Conservation (phyloP, 768 basidiomycete species). For the Lyophyllum decastes region DNA sequence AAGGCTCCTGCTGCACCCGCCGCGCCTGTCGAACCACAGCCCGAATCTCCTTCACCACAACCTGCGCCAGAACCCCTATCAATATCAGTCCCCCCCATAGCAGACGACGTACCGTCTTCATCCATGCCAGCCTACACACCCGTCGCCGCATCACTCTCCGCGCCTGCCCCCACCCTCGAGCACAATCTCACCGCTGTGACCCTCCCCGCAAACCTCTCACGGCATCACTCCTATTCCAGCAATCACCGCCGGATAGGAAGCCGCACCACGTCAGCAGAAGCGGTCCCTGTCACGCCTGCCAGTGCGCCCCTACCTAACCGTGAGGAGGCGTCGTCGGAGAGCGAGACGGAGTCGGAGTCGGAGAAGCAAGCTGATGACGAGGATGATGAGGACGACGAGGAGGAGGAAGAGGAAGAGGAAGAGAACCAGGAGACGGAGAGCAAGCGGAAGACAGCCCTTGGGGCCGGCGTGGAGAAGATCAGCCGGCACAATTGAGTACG, state of each 20-base stretch:
- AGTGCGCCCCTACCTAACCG: neutral
- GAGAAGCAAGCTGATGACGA: neutral
- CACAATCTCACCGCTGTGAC: slow-evolving; percentile 18
- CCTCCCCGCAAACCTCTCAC: slow-evolving; percentile 13
- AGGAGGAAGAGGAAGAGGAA: slow-evolving; percentile 17
- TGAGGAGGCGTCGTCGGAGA: neutral
- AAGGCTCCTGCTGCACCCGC: neutral
- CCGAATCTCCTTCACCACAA: neutral
- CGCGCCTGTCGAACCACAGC: neutral
- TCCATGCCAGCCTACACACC: neutral
- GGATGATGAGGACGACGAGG: neutral
- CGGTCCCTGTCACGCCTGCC: neutral
- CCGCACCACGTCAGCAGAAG: slow-evolving; percentile 1
- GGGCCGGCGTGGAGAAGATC: slow-evolving; percentile 23
- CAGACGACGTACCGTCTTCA: neutral
- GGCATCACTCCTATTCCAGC: slow-evolving; percentile 3
- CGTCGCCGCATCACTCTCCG: neutral
- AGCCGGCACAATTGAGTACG: slow-evolving; percentile 18
- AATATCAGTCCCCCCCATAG: neutral
- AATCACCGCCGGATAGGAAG: slow-evolving; percentile 9
- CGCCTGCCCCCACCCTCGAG: slow-evolving; percentile 4
- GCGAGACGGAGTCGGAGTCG: slow-evolving; percentile 13
- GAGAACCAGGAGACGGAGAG: slow-evolving; percentile 13
- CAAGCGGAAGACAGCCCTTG: slow-evolving; percentile 13
- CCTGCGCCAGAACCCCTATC: neutral